Evolutionary conservation across 768 basidiomycete genomes (phyloP), one percentile per base, ranked within the genome.

Genomic region (Termitomyces bulborhizus): DNA sequence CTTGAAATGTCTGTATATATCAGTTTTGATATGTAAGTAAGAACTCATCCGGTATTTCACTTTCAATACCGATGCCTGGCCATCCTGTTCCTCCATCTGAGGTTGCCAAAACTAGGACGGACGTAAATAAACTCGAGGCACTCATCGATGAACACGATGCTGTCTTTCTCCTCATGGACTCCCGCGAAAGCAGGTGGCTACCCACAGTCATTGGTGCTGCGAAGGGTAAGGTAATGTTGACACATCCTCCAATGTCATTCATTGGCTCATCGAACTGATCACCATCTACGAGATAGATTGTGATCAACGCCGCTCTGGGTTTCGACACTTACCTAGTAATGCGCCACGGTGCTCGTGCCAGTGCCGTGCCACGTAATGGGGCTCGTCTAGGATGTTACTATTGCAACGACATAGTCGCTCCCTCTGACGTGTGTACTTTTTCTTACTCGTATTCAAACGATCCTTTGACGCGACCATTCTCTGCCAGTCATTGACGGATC

Each of bases 271-370:
- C 24, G 7, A 36, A 12, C 21, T 48, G 16, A 31, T 45, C 1
- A n/a, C 8, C 4, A 37, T 43, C 26, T 15, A 15, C 15, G 48
- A 21, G 36, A 55, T 51, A 94, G 89, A 87, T 98, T 55, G 88
- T 98, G 3, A 76, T 98, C 67, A 98, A 98, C 62, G 92, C 90
- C 0, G 96, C 97, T 0, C 74, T 98, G 4, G 96, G 96, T 0
- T 99, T 98, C 64, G 97, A 98, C 59, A 90, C 90, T 0, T 98
- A 85, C 74, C 81, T 99, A 40, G 96, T 98, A 15, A 98, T 98
- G 95, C 83, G 96, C 1, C 96, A 98, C 64, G 97, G 95, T 3
- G 77, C 85, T 4, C 81, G 88, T 6, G 74, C 72, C 1, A 68
- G 70, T 40, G 56, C 65, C 59, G 41, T 65, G 51, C 41, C 69